Percentiles rank a stretch among this genome's conserved stretches.
phyloP scores from a whole-genome alignment of 2,329 filamentous ascomycete genomes.

The Neofusicoccum laricinum region DNA sequence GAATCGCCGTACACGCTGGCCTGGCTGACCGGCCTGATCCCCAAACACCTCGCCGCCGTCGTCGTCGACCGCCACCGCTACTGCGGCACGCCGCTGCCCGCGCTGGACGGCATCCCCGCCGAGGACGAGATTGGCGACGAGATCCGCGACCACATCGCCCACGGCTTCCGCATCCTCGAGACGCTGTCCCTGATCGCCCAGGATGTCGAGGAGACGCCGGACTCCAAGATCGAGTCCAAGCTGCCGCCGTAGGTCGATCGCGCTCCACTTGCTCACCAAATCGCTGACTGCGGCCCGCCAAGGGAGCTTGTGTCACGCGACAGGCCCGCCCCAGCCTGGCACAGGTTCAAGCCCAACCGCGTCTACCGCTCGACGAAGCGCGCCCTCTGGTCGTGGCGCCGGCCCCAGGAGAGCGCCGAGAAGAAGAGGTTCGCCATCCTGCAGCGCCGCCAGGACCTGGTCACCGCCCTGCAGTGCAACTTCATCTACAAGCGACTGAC shows the following conservation, averaged over 20 bases:
- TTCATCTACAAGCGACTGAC: slow-evolving; percentile 18
- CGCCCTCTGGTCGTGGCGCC: slow-evolving; percentile 14
- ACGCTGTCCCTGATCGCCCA: slow-evolving; percentile 27
- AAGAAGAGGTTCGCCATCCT: neutral
- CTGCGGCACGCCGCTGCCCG: slow-evolving; percentile 20
- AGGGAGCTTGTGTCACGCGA: slow-evolving; percentile 9
- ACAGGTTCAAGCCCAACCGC: slow-evolving; percentile 10
- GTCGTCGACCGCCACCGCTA: slow-evolving; percentile 27
- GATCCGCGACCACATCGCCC: slow-evolving; percentile 27
- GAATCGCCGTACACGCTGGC: slow-evolving; percentile 8
- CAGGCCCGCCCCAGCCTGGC: neutral
- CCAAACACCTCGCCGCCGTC: slow-evolving; percentile 28
- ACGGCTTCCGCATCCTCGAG: slow-evolving; percentile 28
- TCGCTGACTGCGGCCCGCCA: neutral
- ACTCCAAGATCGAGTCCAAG: slow-evolving; percentile 17
- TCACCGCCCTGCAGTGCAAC: slow-evolving; percentile 17
- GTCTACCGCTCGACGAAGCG: slow-evolving; percentile 11
- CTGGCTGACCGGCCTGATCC: slow-evolving; percentile 29
- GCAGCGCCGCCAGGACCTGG: slow-evolving; percentile 22
- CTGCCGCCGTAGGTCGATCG: slow-evolving; percentile 6
- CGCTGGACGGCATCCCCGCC: slow-evolving; percentile 27
- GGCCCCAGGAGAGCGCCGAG: slow-evolving; percentile 12
- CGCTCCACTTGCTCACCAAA: neutral
- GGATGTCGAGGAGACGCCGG: slow-evolving; percentile 20
- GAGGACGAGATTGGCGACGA: slow-evolving; percentile 30